Evolutionary conservation across 2,329 filamentous ascomycete genomes (phyloP).

Genomic region (Colletotrichum scovillei): DNA sequence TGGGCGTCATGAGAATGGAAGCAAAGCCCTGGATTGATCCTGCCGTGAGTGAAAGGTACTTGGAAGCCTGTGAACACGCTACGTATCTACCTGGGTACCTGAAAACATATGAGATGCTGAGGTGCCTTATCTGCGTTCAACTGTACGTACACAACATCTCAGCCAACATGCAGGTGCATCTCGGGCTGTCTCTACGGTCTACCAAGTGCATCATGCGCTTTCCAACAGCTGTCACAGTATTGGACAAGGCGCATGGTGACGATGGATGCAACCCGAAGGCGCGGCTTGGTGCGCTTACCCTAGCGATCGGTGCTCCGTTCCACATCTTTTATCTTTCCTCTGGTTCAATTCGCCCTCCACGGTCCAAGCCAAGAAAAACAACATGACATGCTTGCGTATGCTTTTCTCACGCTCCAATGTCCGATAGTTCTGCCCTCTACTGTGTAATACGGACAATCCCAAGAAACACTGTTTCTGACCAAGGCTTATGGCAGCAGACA

Average conservation of each 20-base stretch:
- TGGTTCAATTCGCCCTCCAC: neutral
- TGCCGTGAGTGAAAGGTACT: neutral
- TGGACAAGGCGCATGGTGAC: neutral
- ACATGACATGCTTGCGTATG: slow-evolving; percentile 31
- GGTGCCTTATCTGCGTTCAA: no score
- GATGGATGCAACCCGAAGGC: slow-evolving; percentile 9
- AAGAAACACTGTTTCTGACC: slow-evolving; percentile 27
- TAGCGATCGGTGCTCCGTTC: slow-evolving; percentile 27
- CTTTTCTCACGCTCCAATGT: slow-evolving; percentile 8
- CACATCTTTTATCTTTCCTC: slow-evolving; percentile 10
- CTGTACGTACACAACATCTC: neutral
- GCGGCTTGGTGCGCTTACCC: slow-evolving; percentile 9
- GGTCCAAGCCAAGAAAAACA: slow-evolving; percentile 20
- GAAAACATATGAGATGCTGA: no score
- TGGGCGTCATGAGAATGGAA: neutral
- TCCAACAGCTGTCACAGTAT: neutral
- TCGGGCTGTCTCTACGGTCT: neutral
- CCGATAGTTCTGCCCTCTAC: neutral
- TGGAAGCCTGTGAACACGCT: neutral
- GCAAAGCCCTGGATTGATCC: neutral
- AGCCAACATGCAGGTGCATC: neutral
- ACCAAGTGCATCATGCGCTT: neutral
- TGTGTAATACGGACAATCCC: neutral
- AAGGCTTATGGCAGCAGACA: slow-evolving; percentile 29
- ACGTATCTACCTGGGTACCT: no score